These are phyloP conservation scores for Jacaranda copaia DNA, from an alignment of 257 asterid species.

Conservation along the genomic window DNA sequence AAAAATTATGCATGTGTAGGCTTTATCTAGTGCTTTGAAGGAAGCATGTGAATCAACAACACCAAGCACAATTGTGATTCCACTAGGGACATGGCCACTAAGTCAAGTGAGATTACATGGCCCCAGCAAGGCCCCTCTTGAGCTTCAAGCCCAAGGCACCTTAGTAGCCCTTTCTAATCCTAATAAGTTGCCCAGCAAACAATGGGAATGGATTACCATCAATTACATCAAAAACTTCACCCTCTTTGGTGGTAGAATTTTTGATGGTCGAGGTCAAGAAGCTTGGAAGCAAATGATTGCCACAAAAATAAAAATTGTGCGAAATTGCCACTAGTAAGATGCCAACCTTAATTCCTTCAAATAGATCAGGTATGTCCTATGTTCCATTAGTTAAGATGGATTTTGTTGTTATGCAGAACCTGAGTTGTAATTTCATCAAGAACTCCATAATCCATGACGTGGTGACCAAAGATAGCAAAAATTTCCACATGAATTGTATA, in stretches of 20 bases:
- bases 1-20: constrained; percentile 30
- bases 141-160: constrained; percentile 48
- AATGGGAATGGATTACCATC: constrained; percentile 51
- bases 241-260: constrained; percentile 46
- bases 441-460: constrained; percentile 44
- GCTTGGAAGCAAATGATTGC: constrained; percentile 63
- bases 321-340: constrained; percentile 45
- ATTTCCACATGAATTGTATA: constrained; percentile 45
- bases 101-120: constrained; percentile 34
- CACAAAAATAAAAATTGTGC: constrained; percentile 33
- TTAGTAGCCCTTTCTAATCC: constrained; percentile 17
- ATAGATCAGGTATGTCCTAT: no score
- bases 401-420: constrained; percentile 33
- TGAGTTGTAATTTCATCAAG: constrained; percentile 52
- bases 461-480: constrained; percentile 52
- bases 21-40: constrained; percentile 45
- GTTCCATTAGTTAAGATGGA: no score
- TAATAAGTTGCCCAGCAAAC: constrained; percentile 17
- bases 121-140: constrained; percentile 39
- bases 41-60: constrained; percentile 41
- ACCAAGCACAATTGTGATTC: constrained; percentile 41
- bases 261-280: constrained; percentile 53
- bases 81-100: constrained; percentile 44
- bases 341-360: no score
- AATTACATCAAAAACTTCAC: constrained; percentile 47